These are phyloP conservation scores for Stellera chamaejasme DNA, from an alignment of 345 rosid species.

Conservation along the genomic window DNA sequence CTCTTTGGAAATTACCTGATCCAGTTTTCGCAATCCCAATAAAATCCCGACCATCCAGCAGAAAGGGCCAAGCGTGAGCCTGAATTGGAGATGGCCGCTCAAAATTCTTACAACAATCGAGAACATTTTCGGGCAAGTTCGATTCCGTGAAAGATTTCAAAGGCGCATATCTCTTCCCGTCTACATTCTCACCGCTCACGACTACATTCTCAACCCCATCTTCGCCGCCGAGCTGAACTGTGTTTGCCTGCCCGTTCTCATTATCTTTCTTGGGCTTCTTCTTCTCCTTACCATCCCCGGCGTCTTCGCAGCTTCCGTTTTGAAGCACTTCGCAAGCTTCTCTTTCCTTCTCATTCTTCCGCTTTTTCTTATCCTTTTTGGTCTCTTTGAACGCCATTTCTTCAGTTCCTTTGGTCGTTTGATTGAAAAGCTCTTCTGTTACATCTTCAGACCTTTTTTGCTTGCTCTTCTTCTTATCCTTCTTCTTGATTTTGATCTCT, in stretches of 20 bases:
- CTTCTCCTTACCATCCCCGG: constrained; percentile 17
- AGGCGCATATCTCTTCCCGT: constrained; percentile 54
- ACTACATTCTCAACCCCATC: constrained; percentile 26
- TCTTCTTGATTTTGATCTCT: constrained; percentile 13
- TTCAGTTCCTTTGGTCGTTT: constrained; percentile 19
- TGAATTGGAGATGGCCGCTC: constrained; percentile 85
- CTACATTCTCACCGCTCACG: constrained; percentile 56
- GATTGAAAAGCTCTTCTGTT: constrained; percentile 20
- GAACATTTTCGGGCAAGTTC: constrained; percentile 58
- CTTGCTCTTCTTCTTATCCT: constrained; percentile 36
- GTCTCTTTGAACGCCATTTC: constrained; percentile 19
- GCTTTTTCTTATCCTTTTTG: constrained; percentile 22
- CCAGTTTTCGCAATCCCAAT: constrained; percentile 95
- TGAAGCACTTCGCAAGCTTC: constrained; percentile 7
- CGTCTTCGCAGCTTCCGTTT: constrained; percentile 16
- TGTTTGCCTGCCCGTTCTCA: constrained; percentile 13
- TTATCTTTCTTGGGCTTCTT: constrained; percentile 21
- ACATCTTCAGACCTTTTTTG: constrained; percentile 14
- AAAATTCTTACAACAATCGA: constrained; percentile 68
- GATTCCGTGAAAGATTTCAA: constrained; percentile 45
- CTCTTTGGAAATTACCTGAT: constrained; percentile 47
- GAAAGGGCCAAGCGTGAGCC: constrained; percentile 89
- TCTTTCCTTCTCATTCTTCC: background rate
- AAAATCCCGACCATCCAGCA: constrained; percentile 85
- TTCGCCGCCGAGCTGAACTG: constrained; percentile 3